Percentiles rank a stretch among this genome's conserved stretches.
Conservation (phyloP, 1,284 basidiomycete species). For the Tylopilus sp. region DNA sequence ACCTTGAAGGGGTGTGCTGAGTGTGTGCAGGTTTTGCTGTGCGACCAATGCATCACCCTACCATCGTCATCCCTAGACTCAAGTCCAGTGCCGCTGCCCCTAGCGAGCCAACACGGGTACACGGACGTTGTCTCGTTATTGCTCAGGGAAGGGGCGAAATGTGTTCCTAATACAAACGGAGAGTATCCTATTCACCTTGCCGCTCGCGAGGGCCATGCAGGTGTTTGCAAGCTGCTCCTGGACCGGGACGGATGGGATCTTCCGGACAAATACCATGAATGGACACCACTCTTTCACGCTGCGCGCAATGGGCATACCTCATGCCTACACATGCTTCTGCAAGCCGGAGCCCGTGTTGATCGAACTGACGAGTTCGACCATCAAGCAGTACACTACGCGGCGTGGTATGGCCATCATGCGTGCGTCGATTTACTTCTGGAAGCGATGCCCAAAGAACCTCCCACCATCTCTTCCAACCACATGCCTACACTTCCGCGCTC, state of each 20-base stretch:
- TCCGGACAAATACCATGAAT: slow-evolving; percentile 94
- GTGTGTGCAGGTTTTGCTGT: slow-evolving; percentile 75
- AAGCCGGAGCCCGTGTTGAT: slow-evolving; percentile 72
- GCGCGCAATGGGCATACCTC: slow-evolving; percentile 80
- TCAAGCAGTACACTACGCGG: slow-evolving; percentile 89
- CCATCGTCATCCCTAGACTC: slow-evolving; percentile 41
- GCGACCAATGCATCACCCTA: slow-evolving; percentile 54
- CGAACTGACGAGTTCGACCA: slow-evolving; percentile 83
- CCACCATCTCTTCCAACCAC: slow-evolving; percentile 10
- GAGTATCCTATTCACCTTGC: slow-evolving; percentile 98
- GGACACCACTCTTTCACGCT: slow-evolving; percentile 97
- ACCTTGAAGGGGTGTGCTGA: slow-evolving; percentile 81
- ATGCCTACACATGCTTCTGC: slow-evolving; percentile 76
- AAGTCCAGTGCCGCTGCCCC: slow-evolving; percentile 83
- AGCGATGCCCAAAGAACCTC: slow-evolving; percentile 33
- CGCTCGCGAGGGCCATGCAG: slow-evolving; percentile 88
- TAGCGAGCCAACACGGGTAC: slow-evolving; percentile 89
- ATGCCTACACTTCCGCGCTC: slow-evolving; percentile 15
- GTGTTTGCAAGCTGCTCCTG: slow-evolving; percentile 79
- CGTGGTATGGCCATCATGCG: slow-evolving; percentile 91
- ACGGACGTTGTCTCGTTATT: slow-evolving; percentile 69
- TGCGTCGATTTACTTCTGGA: slow-evolving; percentile 74
- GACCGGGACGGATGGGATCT: slow-evolving; percentile 77
- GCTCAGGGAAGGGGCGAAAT: slow-evolving; percentile 72
- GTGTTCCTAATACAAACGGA: slow-evolving; percentile 87